These are phyloP conservation scores for Boletus tomentosulus DNA, from an alignment of 768 basidiomycete species.

Conservation along the genomic window DNA sequence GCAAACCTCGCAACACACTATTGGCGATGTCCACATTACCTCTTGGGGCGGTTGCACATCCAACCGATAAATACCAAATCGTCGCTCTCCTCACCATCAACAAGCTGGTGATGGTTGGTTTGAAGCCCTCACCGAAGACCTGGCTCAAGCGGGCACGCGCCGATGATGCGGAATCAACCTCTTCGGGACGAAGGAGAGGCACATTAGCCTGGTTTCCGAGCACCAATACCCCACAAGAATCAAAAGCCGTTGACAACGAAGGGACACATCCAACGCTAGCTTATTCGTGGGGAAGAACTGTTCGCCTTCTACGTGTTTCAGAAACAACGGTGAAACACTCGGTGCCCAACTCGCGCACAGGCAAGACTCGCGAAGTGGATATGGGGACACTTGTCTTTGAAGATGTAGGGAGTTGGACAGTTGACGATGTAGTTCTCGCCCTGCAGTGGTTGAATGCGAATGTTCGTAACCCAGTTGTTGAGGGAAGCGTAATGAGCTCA, in stretches of 20 bases:
- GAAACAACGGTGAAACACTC: slow-evolving; percentile 54
- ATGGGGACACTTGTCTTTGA: slow-evolving; percentile 64
- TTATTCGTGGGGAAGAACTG: slow-evolving; percentile 76
- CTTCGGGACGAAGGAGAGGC: slow-evolving; percentile 53
- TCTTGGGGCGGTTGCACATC: slow-evolving; percentile 65
- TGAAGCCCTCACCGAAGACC: slow-evolving; percentile 88
- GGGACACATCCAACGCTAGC: slow-evolving; percentile 63
- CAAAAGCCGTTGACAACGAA: slow-evolving; percentile 12
- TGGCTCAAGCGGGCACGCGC: slow-evolving; percentile 78
- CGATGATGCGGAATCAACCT: slow-evolving; percentile 38
- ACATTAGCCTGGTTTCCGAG: slow-evolving; percentile 83
- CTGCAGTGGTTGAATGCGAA: slow-evolving; percentile 86
- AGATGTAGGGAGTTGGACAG: slow-evolving; percentile 54
- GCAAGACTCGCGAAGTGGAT: slow-evolving; percentile 56
- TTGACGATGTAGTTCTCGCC: slow-evolving; percentile 60
- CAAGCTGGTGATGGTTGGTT: slow-evolving; percentile 88
- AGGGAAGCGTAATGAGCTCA: not conserved
- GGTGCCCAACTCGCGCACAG: slow-evolving; percentile 49
- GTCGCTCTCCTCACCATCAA: slow-evolving; percentile 84
- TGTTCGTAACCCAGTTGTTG: slow-evolving; percentile 53
- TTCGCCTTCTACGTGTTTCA: slow-evolving; percentile 63
- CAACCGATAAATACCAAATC: slow-evolving; percentile 75
- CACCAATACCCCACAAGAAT: slow-evolving; percentile 29
- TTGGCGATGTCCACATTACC: slow-evolving; percentile 81
- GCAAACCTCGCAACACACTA: slow-evolving; percentile 58